Evolutionary conservation across 148 eudicot species (phyloP), one percentile per base, ranked within the genome.

Genomic region (Camellia lanceoleosa): DNA sequence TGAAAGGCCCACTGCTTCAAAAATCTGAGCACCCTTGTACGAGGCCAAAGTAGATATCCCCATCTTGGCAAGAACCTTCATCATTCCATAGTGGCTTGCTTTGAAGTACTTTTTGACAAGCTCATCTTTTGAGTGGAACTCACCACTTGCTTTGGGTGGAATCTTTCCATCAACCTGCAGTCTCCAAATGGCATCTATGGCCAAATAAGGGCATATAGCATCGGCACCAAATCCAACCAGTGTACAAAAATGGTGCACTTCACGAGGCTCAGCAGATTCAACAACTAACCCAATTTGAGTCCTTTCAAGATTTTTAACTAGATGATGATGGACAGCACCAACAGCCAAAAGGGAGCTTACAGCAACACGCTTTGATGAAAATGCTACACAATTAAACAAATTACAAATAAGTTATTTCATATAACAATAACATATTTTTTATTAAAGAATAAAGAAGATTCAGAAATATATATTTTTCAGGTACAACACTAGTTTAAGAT

Each of bases 21-120:
- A 97, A 60, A 97, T 94, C 84, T 97, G 99, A 69, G 99, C 99
- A 79, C 99, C 99, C 84, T 97, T 97, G 85, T 97, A 97, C 0
- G 99, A 97, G 58, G 99, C 99, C 87, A 97, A 79, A 65, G 99
- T 97, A 42, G 99, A 97, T 79, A 97, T 97, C 15, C 99, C 99
- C 99, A 97, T 97, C 85, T 97, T 97, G 60, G 99, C 99, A 78
- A 97, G 97, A 81, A 97, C 99, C 79, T 97, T 97, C 97, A 92
- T 92, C 97, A 97, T 97, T 47, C 99, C 99, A 66, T 97, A 97
- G 80, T 85, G 85, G 86, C 97, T 94, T 41, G 99, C 99, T 78
- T 87, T 91, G 79, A 89, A 97, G 87, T 90, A 97, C 82, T 90
- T 91, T 86, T 89, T 89, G 68, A 91, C 88, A 44, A 97, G 90